Percentiles rank a stretch among this genome's conserved stretches.
These are phyloP conservation scores for Talaromyces wortmannii DNA, from an alignment of 495 filamentous ascomycete genomes.

Conservation along the genomic window DNA sequence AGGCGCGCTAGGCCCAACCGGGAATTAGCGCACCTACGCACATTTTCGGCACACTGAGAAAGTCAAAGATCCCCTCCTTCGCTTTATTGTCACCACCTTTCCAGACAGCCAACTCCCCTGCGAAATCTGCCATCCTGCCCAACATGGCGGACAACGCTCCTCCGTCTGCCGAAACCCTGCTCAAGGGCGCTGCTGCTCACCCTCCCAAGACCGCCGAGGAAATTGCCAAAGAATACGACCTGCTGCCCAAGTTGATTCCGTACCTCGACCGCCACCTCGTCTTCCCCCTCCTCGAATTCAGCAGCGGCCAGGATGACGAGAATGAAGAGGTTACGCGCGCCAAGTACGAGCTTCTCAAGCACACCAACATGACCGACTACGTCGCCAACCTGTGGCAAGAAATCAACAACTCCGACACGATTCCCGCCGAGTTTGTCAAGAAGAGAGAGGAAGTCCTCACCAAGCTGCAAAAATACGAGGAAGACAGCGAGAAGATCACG, in stretches of 20 bases:
- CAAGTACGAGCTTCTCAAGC: conserved; percentile 87
- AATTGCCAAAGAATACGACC: conserved; percentile 62
- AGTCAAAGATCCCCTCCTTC: conserved; percentile 5
- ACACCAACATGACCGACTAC: conserved; percentile 97
- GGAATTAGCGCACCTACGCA: conserved; percentile 4
- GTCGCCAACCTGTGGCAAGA: conserved; percentile 83
- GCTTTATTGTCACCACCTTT: conserved; percentile 4
- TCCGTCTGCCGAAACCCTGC: conserved; percentile 45
- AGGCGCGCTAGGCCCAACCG: conserved; percentile 13
- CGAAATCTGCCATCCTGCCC: conserved; percentile 9
- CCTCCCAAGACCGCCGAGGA: conserved; percentile 43
- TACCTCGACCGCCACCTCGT: conserved; percentile 94
- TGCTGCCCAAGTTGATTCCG: conserved; percentile 81
- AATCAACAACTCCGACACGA: conserved; percentile 68
- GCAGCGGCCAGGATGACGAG: conserved; percentile 48
- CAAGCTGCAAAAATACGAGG: conserved; percentile 69
- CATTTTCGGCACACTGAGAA: conserved; percentile 3
- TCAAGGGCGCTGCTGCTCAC: conserved; percentile 44
- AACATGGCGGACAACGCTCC: conserved; percentile 63
- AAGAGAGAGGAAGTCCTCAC: conserved; percentile 85
- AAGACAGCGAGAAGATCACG: conserved; percentile 78
- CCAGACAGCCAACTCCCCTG: conserved; percentile 3
- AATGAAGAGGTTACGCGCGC: conserved; percentile 66
- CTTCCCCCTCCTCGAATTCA: conserved; percentile 89
- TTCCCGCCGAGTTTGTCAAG: conserved; percentile 77